Conservation (phyloP, 257 asterid species). For the Capsicum chinense region DNA sequence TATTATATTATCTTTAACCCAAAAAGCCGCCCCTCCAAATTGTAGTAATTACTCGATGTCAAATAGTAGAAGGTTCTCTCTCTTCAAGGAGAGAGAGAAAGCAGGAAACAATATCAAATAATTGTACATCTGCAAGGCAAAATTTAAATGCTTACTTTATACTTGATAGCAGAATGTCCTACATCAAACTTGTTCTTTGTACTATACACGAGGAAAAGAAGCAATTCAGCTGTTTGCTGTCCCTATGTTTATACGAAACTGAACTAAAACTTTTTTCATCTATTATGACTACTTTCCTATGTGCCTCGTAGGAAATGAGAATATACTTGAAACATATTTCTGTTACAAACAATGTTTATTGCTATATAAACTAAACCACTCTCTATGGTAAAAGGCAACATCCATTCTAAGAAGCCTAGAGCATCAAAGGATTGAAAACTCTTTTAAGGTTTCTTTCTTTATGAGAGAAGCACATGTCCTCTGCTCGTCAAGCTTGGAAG, state of each 20-base stretch:
- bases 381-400: conserved; percentile 24
- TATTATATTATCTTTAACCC: too few relatives aligned
- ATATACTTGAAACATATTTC: conserved; percentile 30
- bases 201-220: not conserved
- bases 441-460: conserved; percentile 1
- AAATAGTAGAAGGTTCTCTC: not conserved
- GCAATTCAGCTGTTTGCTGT: not conserved
- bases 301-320: conserved; percentile 14
- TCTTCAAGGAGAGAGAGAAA: not conserved
- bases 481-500: conserved; percentile 4
- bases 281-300: conserved; percentile 15
- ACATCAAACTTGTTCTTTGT: conserved; percentile 24
- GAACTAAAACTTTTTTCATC: not conserved
- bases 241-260: conserved; percentile 19
- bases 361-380: conserved; percentile 27
- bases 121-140: not conserved
- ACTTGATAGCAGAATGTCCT: not conserved
- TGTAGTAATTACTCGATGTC: too few relatives aligned
- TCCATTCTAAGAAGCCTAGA: not conserved
- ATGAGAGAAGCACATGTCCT: not conserved
- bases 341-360: conserved; percentile 18
- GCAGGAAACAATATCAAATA: not conserved
- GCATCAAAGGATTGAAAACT: conserved; percentile 12
- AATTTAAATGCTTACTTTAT: not conserved
- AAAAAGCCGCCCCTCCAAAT: too few relatives aligned